phyloP scores from a whole-genome alignment of 2,329 filamentous ascomycete species.

The Penicillium concentricum region DNA sequence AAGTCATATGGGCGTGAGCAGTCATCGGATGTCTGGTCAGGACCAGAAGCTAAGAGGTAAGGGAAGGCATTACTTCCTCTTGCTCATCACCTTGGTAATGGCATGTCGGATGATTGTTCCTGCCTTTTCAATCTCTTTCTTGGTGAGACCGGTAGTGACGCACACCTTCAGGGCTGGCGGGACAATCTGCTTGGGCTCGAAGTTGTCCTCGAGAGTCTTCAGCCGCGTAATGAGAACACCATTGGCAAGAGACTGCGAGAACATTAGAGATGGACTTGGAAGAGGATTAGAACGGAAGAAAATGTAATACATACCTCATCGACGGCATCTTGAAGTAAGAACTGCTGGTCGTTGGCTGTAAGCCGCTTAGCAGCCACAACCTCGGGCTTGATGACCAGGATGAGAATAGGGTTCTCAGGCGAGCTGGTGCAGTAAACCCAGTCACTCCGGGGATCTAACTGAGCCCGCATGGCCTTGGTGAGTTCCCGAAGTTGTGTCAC shows the following conservation, averaged over 20 bases:
- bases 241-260: constrained; percentile 70
- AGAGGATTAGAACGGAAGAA: neutral
- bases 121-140: constrained; percentile 95
- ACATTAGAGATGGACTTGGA: constrained; percentile 10
- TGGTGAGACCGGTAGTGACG: constrained; percentile 79
- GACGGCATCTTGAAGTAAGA: constrained; percentile 83
- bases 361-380: constrained; percentile 70
- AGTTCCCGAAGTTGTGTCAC: constrained; percentile 78
- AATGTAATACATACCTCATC: constrained; percentile 72
- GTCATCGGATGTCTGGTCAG: constrained; percentile 17
- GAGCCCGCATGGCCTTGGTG: constrained; percentile 77
- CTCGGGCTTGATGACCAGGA: constrained; percentile 80
- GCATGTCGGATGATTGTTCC: constrained; percentile 85
- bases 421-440: constrained; percentile 83
- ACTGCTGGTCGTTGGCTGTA: constrained; percentile 74
- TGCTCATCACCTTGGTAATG: constrained; percentile 83
- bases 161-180: constrained; percentile 89
- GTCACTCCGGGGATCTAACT: constrained; percentile 89
- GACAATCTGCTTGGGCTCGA: constrained; percentile 64
- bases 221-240: constrained; percentile 85
- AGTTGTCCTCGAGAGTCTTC: constrained; percentile 71
- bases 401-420: constrained; percentile 80
- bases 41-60: constrained; percentile 9
- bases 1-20: constrained; percentile 24
- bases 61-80: constrained; percentile 43